Evolutionary conservation across 768 basidiomycete genomes (phyloP), one percentile per base, ranked within the genome.

Genomic region (Collybia nuda): DNA sequence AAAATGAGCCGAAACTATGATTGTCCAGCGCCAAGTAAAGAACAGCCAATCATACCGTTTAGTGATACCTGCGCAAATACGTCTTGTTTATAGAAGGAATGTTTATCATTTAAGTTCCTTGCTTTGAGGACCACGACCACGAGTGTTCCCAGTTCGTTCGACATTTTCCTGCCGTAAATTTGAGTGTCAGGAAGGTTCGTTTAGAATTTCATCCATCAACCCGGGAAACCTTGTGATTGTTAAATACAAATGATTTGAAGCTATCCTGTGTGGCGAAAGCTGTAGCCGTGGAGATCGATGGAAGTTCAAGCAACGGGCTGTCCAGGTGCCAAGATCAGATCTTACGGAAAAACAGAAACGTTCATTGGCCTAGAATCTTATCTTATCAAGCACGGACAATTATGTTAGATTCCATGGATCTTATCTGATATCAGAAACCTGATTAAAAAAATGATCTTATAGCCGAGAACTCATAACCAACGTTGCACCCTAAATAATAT

Each of bases 71-170:
- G 78, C 2, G 85, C 86, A 63, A 85, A 96, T 1, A 89, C 93
- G 67, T 95, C 90, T 63, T 96, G 93, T 66, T 97, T 98, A 67
- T 89, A 87, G 62, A 97, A 88, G 6, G 81, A 83, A 57, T 88
- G 89, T 45, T 85, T 88, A 70, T 95, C 88, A 52, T 80, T 80
- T 18, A 96, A 76, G 61, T 96, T 86, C 54, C 79, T 80, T 4
- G 89, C 93, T 68, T 94, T 92, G 57, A 95, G 80, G 15, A 95
- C 79, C 38, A 95, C 88, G 26, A 93, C 78, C 50, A 93, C 80
- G 46, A 96, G 77, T 6, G 90, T 95, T 14, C 93, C 93, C 23
- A 94, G 69, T 67, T 85, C 81, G 55, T 72, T 66, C 40, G 70
- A 63, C 63, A 71, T 68, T 55, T 3, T 39, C 26, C 6, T 29